Percentiles rank a stretch among this genome's conserved stretches.
phyloP scores from a whole-genome alignment of 2,329 filamentous ascomycete genomes.

The Tolypocladium capitatum region DNA sequence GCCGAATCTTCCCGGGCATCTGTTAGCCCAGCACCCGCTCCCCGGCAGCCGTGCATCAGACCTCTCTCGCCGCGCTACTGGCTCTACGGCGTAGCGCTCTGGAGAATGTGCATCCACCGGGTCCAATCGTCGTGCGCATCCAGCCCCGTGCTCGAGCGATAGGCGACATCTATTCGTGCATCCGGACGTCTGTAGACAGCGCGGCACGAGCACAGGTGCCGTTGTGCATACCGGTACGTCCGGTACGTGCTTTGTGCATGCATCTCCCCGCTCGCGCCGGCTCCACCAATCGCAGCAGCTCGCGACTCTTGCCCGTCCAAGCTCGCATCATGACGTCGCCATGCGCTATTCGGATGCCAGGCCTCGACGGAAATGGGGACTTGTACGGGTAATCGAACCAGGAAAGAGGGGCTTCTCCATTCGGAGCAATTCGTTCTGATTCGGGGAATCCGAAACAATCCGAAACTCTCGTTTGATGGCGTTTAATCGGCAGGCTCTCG shows the following conservation, averaged over 20 bases:
- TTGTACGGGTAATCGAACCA: background rate
- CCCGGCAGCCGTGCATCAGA: background rate
- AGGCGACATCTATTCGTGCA: conserved; percentile 5
- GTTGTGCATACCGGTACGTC: background rate
- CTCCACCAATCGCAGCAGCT: too few relatives aligned
- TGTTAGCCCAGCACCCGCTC: background rate
- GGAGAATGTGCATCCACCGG: background rate
- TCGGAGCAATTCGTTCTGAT: background rate
- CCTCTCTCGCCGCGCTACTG: background rate
- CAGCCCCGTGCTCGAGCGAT: conserved; percentile 20
- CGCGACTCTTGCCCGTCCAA: background rate
- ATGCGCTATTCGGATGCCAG: background rate
- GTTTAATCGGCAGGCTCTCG: background rate
- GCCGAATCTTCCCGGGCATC: too few relatives aligned
- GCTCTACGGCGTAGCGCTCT: background rate
- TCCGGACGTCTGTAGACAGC: too few relatives aligned
- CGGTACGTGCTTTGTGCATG: background rate
- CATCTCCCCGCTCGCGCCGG: too few relatives aligned
- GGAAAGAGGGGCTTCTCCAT: background rate
- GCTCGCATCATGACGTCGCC: background rate
- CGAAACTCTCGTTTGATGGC: background rate
- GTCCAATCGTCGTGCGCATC: conserved; percentile 16
- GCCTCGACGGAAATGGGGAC: background rate
- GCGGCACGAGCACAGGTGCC: background rate
- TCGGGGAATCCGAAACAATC: background rate